Evolutionary conservation across 1,139 yeast genomes (phyloP).

Genomic region (Lodderomyces beijingensis): DNA sequence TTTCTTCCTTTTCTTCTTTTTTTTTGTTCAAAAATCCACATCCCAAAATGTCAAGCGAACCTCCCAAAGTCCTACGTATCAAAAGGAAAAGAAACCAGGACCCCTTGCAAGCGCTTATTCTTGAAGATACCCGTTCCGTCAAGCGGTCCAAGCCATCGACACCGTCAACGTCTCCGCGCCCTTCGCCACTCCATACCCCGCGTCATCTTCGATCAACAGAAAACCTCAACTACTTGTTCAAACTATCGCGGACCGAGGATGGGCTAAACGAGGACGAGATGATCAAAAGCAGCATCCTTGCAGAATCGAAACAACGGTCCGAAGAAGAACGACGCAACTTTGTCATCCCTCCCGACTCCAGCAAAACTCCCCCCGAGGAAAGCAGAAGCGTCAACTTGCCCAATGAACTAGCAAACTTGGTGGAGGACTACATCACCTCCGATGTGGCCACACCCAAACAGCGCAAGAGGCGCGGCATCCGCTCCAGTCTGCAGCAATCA

Average conservation of each 20-base stretch:
- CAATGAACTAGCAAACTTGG: constrained; percentile 65
- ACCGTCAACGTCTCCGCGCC: constrained; percentile 22
- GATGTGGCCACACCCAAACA: neutral
- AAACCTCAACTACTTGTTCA: constrained; percentile 40
- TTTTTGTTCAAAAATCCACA: too few relatives aligned
- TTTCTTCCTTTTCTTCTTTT: too few relatives aligned
- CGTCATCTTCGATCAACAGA: constrained; percentile 7
- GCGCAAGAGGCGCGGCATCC: constrained; percentile 9
- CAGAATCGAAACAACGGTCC: constrained; percentile 25
- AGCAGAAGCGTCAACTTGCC: constrained; percentile 42
- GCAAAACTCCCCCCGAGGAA: constrained; percentile 1
- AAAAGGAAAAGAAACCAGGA: constrained; percentile 84
- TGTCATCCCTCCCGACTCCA: constrained; percentile 3
- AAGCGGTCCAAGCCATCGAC: constrained; percentile 45
- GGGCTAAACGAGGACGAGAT: constrained; percentile 17
- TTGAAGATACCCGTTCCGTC: constrained; percentile 33
- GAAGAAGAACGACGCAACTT: constrained; percentile 13
- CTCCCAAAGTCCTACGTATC: constrained; percentile 67
- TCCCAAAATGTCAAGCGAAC: constrained; percentile 13
- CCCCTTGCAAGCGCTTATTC: constrained; percentile 72
- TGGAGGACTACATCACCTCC: constrained; percentile 47
- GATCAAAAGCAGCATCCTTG: constrained; percentile 14
- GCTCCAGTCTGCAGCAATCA: too few relatives aligned
- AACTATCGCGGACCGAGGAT: constrained; percentile 58
- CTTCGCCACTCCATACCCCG: constrained; percentile 17